Conservation (phyloP, 2,329 filamentous ascomycete genomes). For the Neocucurbitaria cava region DNA sequence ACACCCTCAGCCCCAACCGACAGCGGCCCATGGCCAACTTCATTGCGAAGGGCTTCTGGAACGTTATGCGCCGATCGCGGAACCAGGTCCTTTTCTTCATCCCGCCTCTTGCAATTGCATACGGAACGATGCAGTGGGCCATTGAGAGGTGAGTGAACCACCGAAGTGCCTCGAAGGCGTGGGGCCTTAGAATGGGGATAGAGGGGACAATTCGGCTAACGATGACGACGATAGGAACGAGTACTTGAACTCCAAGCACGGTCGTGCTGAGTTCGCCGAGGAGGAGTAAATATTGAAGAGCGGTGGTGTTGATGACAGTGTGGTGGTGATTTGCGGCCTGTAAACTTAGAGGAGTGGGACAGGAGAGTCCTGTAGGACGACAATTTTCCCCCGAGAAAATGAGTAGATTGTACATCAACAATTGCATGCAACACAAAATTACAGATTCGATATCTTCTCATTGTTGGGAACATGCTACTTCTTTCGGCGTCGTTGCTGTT, state of each 20-base stretch:
- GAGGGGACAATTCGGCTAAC: too few species aligned
- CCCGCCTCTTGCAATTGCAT: constrained; percentile 78
- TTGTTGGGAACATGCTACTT: background rate
- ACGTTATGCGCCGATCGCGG: constrained; percentile 86
- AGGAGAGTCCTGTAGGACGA: constrained; percentile 11
- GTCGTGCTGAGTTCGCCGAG: constrained; percentile 62
- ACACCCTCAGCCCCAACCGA: constrained; percentile 83
- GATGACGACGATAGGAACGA: constrained; percentile 66
- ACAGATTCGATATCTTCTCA: background rate
- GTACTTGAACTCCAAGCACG: constrained; percentile 81
- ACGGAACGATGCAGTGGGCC: constrained; percentile 89
- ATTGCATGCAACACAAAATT: background rate
- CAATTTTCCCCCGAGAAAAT: constrained; percentile 20
- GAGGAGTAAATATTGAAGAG: constrained; percentile 44
- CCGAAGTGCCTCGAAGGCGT: too few species aligned
- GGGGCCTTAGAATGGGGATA: too few species aligned
- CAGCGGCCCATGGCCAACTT: constrained; percentile 85
- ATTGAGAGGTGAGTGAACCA: constrained; percentile 85
- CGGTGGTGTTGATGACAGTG: constrained; percentile 3
- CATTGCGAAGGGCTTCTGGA: constrained; percentile 86
- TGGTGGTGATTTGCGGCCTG: constrained; percentile 10
- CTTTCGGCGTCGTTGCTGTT: too few species aligned
- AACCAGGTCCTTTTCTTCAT: constrained; percentile 88
- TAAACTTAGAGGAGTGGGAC: constrained; percentile 19
- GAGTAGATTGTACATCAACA: constrained; percentile 34